Conservation (phyloP, 2,329 filamentous ascomycete species). For the Penicillium palitans region DNA sequence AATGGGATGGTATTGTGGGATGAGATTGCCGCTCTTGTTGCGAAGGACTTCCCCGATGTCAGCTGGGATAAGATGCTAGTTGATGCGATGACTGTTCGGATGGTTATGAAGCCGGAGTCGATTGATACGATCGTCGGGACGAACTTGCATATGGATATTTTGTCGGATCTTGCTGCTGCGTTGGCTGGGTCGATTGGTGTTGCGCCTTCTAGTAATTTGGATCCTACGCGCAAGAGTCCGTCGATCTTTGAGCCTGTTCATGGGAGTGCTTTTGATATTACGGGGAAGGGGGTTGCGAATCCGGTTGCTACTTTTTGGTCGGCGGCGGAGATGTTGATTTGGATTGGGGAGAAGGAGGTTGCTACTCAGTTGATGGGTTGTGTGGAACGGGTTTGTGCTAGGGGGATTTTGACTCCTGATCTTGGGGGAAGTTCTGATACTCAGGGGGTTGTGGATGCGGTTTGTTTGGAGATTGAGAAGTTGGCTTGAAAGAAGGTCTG, state of each 20-base stretch:
- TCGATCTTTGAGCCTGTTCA: constrained; percentile 66
- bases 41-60: constrained; percentile 53
- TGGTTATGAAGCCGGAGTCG: constrained; percentile 53
- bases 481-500: constrained; percentile 5
- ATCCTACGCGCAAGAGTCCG: constrained; percentile 61
- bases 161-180: constrained; percentile 68
- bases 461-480: constrained; percentile 52
- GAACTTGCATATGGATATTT: constrained; percentile 62
- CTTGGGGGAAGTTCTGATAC: constrained; percentile 59
- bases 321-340: constrained; percentile 65
- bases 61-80: constrained; percentile 57
- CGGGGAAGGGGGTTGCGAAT: constrained; percentile 52
- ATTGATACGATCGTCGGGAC: constrained; percentile 57
- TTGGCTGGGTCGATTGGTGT: constrained; percentile 70
- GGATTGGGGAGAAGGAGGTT: constrained; percentile 59
- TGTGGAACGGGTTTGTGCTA: constrained; percentile 59
- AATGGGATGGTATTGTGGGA: constrained; percentile 61
- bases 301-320: constrained; percentile 69
- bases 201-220: constrained; percentile 66
- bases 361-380: constrained; percentile 58
- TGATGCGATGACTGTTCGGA: constrained; percentile 58
- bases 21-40: constrained; percentile 50
- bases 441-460: constrained; percentile 58
- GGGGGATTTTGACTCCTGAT: constrained; percentile 57
- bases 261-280: constrained; percentile 60